Evolutionary conservation across 2,329 filamentous ascomycete species (phyloP), one percentile per base, ranked within the genome.

Genomic region (Cryoendolithus antarcticus): DNA sequence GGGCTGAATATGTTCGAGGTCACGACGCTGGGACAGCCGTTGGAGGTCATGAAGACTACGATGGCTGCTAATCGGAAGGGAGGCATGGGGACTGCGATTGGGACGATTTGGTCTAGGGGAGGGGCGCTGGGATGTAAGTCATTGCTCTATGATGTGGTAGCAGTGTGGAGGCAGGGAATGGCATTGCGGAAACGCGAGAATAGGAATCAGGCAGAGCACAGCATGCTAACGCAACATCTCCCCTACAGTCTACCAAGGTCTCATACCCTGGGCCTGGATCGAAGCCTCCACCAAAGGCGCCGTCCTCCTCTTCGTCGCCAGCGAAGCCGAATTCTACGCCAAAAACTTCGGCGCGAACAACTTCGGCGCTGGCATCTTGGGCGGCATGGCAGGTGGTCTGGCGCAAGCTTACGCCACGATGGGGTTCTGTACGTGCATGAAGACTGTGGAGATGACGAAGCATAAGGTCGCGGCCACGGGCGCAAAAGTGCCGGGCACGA

Each of bases 391-490:
- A 13, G 91, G 91, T 61, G 91, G 91, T 74, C 79, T 98, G 43
- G 91, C 89, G 35, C 91, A 98, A 70, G 91, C 91, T 44, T 98
- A 98, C 64, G 91, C 91, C 50, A 98, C 91, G 62, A 98, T 98
- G 89, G 91, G 91, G 53, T 98, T 98, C 79, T 98, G 91, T 69
- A 98, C 91, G 46, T 98, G 91, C 77, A 98, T 98, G 91, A 98
- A 98, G 80, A 98, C 91, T 48, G 91, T 96, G 51, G 91, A 98
- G 67, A 98, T 98, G 67, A 98, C 91, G 60, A 93, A 95, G 70
- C 82, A 91, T 74, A 96, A 96, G 76, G 72, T 91, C 59, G 86
- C 85, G 9, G 80, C 85, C 28, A 51, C 77, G 32, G 91, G 91
- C 53, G 77, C 80, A 50, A 85, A 86, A 69, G 84, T 86, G 15